These are phyloP conservation scores for Brassica balearica DNA, from an alignment of 441 rosid genomes.

Conservation along the genomic window DNA sequence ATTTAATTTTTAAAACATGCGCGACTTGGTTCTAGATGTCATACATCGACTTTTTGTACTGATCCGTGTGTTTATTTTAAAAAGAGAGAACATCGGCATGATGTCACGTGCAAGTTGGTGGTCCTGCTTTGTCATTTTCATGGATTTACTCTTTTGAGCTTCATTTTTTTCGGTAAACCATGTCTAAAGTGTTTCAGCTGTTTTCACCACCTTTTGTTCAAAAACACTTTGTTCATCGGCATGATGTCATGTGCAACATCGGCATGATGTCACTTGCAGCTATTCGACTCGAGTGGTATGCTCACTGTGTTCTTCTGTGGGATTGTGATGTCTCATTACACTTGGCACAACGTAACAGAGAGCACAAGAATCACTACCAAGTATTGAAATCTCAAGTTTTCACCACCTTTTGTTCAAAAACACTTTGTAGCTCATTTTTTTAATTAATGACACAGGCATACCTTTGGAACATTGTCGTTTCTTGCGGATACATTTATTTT, in stretches of 20 bases:
- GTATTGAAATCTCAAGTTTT: constrained; percentile 46
- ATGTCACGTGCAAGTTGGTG: constrained; percentile 38
- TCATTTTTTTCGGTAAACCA: constrained; percentile 3
- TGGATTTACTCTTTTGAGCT: constrained; percentile 32
- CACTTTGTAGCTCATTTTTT: constrained; percentile 16
- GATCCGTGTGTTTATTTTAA: constrained; percentile 26
- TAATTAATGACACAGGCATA: constrained; percentile 55
- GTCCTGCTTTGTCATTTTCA: constrained; percentile 34
- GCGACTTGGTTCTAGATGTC: constrained; percentile 1
- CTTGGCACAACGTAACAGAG: constrained; percentile 74
- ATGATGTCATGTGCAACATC: too few species aligned
- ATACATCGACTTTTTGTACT: constrained; percentile 20
- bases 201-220: too few species aligned
- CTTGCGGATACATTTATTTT: constrained; percentile 72
- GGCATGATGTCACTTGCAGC: constrained; percentile 46
- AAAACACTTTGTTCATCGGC: too few species aligned
- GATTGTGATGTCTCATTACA: constrained; percentile 80
- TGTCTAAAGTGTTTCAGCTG: too few species aligned
- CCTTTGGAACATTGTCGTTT: constrained; percentile 69
- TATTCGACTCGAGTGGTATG: constrained; percentile 66
- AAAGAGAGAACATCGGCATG: background rate
- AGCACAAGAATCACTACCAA: constrained; percentile 71
- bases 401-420: background rate
- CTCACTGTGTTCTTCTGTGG: constrained; percentile 82
- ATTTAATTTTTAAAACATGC: too few species aligned